Evolutionary conservation across 306 rosid genomes (phyloP), one percentile per base, ranked within the genome.

Genomic region (Trifolium repens): DNA sequence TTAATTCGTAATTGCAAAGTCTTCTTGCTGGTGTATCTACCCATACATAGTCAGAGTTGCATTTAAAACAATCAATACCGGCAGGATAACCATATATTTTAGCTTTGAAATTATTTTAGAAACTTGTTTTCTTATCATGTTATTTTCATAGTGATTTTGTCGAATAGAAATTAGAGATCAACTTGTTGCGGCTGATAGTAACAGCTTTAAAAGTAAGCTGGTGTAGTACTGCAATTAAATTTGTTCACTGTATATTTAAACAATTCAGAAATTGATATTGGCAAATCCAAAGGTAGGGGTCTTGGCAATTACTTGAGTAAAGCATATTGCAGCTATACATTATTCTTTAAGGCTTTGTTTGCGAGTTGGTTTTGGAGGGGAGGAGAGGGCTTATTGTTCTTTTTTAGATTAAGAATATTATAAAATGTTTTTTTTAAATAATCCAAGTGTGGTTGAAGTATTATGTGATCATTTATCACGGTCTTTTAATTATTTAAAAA

Each of bases 191-290:
- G 58, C 58, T 52, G 22, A 52, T 52, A 52, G 3, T 8, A 52
- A 52, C 24, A 4, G 35, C 35, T 32, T 32, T 32, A 4, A 32
- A 32, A 32, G 35, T 32, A 32, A 32, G 35, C 35, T 32, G 6
- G 35, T 32, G 35, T 32, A 4, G 35, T 32, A 32, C 35, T 32
- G 35, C 35, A 32, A 32, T 5, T 32, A 32, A 32, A 32, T 32
- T 32, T 32, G 35, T 5, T 32, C 4, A 32, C 35, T 32, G 9
- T 52, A 52, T 52, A 17, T 50, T 59, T 67, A 39, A 35, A 74
- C 43, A 16, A 47, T 60, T 39, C 64, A 46, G 72, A 62, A 27
- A 74, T 62, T 49, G 60, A 50, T 58, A 59, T 59, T 61, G 39
- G 44, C 62, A 27, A 22, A 49, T 5, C 50, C 67, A 30, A 60